A percentile compares a stretch with the other conserved stretches of the same genome.
Conservation (phyloP, 169 alveolate genomes). For the Cryptosporidium baileyi region DNA sequence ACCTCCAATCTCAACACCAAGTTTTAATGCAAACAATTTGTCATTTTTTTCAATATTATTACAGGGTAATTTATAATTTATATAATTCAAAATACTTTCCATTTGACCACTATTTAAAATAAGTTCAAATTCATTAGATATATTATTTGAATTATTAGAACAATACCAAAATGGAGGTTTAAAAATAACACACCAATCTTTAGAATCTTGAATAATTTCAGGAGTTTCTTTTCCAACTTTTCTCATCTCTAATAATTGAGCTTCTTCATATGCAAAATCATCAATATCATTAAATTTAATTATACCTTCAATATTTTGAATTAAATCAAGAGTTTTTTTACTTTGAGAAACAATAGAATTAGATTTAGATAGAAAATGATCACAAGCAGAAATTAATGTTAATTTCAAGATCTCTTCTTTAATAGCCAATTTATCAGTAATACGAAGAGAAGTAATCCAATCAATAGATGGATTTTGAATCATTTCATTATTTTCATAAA, state of each 20-base stretch:
- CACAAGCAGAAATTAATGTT: constrained; percentile 8
- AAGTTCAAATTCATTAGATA: background rate
- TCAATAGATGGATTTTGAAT: background rate
- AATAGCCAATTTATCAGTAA: constrained; percentile 4
- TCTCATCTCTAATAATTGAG: constrained; percentile 16
- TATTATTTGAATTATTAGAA: background rate
- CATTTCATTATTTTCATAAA: background rate
- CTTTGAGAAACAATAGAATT: constrained; percentile 2
- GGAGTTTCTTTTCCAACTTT: constrained; percentile 43
- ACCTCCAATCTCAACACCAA: constrained; percentile 48
- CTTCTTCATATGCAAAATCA: constrained; percentile 5
- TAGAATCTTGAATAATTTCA: background rate
- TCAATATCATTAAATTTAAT: constrained; percentile 6
- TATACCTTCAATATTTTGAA: constrained; percentile 12
- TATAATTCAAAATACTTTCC: constrained; percentile 2
- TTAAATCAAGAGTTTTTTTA: constrained; percentile 23
- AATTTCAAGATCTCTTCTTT: constrained; percentile 1
- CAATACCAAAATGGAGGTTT: constrained; percentile 63
- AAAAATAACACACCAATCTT: background rate
- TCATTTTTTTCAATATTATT: background rate
- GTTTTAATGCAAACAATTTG: background rate
- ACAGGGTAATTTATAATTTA: background rate
- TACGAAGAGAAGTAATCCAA: constrained; percentile 35
- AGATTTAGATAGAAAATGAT: background rate
- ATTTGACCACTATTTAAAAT: constrained; percentile 14